phyloP scores from a whole-genome alignment of 352 stramenopile genomes.

The Aphanomyces stellatus region DNA sequence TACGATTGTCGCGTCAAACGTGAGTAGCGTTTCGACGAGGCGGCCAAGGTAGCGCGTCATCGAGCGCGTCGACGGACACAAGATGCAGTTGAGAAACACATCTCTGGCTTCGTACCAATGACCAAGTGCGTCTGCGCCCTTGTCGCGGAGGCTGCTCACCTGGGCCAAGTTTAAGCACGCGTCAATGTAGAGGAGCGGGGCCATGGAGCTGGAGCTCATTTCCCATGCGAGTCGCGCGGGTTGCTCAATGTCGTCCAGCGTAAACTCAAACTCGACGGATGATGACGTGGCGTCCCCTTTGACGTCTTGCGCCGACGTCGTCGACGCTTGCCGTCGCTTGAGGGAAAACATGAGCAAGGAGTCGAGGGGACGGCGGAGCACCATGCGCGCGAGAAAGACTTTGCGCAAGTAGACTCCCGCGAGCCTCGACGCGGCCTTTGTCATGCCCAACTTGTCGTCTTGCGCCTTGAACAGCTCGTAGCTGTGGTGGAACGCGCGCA shows the following conservation, averaged over 20 bases:
- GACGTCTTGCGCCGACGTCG: background rate
- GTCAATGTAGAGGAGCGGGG: background rate
- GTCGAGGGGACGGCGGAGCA: background rate
- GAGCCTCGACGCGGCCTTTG: background rate
- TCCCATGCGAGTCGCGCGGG: conserved; percentile 6
- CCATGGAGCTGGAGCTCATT: background rate
- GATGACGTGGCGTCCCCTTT: background rate
- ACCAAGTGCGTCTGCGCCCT: background rate
- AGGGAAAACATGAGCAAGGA: background rate
- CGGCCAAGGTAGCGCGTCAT: background rate
- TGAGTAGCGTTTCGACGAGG: conserved; percentile 2
- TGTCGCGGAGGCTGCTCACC: background rate
- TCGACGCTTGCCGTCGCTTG: background rate
- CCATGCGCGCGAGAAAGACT: background rate
- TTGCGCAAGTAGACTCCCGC: conserved; percentile 4
- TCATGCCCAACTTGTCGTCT: background rate
- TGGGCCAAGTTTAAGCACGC: conserved; percentile 8
- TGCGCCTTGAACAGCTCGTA: conserved; percentile 7
- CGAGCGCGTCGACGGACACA: background rate
- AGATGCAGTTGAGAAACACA: conserved; percentile 12
- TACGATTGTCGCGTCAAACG: conserved; percentile 3
- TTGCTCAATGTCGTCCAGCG: background rate
- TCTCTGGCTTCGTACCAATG: conserved; percentile 19
- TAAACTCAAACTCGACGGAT: background rate
- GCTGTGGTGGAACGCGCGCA: conserved; percentile 12